Percentiles rank a stretch among this genome's conserved stretches.
These are phyloP conservation scores for Zizania palustris DNA, from an alignment of 202 grass and related monocot genomes.

Conservation along the genomic window DNA sequence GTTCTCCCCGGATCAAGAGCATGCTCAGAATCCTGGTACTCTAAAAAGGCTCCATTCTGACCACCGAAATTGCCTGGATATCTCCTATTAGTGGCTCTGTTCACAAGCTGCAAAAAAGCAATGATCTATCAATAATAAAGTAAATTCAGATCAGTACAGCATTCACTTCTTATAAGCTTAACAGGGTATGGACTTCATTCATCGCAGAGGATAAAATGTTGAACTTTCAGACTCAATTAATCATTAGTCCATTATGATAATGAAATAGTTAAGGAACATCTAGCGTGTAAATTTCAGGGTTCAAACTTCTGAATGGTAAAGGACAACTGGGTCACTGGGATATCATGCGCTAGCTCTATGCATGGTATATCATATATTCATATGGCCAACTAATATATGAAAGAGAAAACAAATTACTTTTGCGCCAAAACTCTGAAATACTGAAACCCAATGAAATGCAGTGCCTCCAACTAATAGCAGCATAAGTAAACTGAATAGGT, in stretches of 20 bases:
- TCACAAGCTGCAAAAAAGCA: constrained; percentile 49
- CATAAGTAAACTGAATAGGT: neutral
- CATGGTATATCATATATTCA: neutral
- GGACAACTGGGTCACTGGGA: constrained; percentile 7
- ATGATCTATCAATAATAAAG: constrained; percentile 29
- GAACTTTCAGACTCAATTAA: neutral
- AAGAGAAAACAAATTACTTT: neutral
- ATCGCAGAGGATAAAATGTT: constrained; percentile 13
- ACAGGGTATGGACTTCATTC: neutral
- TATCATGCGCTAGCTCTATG: neutral
- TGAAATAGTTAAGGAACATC: constrained; percentile 11
- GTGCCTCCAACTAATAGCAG: constrained; percentile 27
- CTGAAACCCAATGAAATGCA: constrained; percentile 21
- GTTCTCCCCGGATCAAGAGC: constrained; percentile 41
- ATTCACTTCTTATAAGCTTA: constrained; percentile 13
- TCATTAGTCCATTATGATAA: neutral
- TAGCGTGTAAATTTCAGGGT: constrained; percentile 4
- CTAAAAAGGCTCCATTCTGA: constrained; percentile 50
- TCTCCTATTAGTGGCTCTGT: constrained; percentile 51
- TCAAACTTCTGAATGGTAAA: constrained; percentile 22
- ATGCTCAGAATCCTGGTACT: constrained; percentile 58
- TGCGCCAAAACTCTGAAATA: constrained; percentile 28
- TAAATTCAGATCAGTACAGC: neutral
- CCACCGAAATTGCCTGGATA: constrained; percentile 47
- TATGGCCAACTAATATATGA: constrained; percentile 5